Percentiles rank a stretch among this genome's conserved stretches.
Evolutionary conservation across 2,329 filamentous ascomycete species (phyloP).

Genomic region (Samsoniella hepiali): DNA sequence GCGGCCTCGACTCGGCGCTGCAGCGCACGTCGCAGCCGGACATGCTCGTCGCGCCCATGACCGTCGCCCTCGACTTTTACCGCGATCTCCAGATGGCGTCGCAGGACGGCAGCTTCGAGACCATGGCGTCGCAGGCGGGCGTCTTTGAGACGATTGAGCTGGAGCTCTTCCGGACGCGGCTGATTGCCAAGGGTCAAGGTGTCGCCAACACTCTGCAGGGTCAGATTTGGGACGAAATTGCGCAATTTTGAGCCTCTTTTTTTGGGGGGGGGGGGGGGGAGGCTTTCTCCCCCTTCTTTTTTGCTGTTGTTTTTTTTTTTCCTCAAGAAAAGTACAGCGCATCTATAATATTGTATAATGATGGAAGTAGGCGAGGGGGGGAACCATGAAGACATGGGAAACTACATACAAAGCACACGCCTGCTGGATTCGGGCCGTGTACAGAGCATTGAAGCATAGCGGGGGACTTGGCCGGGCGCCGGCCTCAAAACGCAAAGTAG

Average conservation of each 20-base stretch:
- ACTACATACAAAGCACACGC: neutral
- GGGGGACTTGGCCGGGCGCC: neutral
- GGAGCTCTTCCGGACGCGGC: conserved; percentile 39
- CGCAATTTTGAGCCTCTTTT: conserved; percentile 17
- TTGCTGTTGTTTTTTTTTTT: neutral
- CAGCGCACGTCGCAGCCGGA: conserved; percentile 45
- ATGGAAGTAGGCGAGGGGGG: neutral
- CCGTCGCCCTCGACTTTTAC: conserved; percentile 42
- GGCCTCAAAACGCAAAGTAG: neutral
- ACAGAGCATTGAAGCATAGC: conserved; percentile 1
- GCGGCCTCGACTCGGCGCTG: conserved; percentile 48
- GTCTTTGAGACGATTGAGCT: conserved; percentile 46
- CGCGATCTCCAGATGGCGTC: conserved; percentile 36
- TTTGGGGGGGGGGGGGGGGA: neutral
- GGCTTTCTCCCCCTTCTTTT: neutral
- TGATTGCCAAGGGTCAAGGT: conserved; percentile 40
- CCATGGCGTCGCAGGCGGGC: conserved; percentile 38
- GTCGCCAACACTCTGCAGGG: conserved; percentile 38
- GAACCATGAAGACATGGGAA: neutral
- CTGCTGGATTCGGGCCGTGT: conserved; percentile 9
- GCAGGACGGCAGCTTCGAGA: conserved; percentile 43
- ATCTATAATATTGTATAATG: conserved; percentile 13
- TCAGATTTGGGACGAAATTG: conserved; percentile 39
- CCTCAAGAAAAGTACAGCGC: neutral
- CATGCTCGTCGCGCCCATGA: conserved; percentile 42